Conservation (phyloP, 108 stramenopile species). For the Discostella pseudostelligera region DNA sequence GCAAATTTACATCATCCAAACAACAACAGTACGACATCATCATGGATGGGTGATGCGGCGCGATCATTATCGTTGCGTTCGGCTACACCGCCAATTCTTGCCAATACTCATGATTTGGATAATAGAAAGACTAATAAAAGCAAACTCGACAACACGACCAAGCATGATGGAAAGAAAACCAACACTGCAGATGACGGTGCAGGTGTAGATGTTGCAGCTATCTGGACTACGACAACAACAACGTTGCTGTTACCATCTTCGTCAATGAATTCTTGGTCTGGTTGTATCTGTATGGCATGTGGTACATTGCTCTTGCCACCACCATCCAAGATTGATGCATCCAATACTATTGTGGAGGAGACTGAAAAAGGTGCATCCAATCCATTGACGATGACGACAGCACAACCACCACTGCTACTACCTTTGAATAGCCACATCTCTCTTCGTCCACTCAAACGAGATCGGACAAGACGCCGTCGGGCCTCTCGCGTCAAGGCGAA, state of each 20-base stretch:
- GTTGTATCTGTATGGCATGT: slow-evolving; percentile 32
- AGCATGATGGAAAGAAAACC: background rate
- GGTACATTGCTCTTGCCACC: slow-evolving; percentile 31
- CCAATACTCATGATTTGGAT: too few relatives aligned
- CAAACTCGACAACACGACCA: background rate
- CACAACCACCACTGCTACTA: background rate
- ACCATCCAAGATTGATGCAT: background rate
- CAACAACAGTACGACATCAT: background rate
- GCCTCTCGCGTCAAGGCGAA: slow-evolving; percentile 24
- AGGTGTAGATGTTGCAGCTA: background rate
- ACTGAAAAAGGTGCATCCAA: too few relatives aligned
- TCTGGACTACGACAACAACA: background rate
- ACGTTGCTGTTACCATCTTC: background rate
- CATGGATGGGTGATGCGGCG: slow-evolving; percentile 23
- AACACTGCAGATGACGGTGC: background rate
- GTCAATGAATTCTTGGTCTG: slow-evolving; percentile 8
- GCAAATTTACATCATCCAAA: too few relatives aligned
- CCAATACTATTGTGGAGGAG: too few relatives aligned
- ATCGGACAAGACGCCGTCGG: slow-evolving; percentile 29
- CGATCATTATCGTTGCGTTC: slow-evolving; percentile 17
- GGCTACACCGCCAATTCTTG: too few relatives aligned
- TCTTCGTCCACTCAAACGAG: slow-evolving; percentile 23
- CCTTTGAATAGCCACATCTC: slow-evolving; percentile 12
- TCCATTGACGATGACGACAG: background rate
- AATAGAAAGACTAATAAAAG: too few relatives aligned